Evolutionary conservation across 2,329 filamentous ascomycete species (phyloP).

Genomic region (Alternaria arborescens): DNA sequence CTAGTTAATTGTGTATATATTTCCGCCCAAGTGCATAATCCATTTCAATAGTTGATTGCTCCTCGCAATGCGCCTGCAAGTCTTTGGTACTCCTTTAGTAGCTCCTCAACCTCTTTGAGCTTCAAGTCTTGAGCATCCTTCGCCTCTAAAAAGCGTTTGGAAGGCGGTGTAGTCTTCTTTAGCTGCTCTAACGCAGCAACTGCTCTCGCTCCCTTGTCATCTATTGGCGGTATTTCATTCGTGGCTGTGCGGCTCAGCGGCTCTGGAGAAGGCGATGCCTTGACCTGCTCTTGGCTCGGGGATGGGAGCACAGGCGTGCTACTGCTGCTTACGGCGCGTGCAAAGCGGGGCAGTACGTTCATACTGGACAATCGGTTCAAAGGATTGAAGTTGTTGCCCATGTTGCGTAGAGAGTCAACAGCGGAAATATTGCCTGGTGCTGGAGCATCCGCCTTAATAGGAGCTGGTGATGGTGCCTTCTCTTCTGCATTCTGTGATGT

Average conservation of each 20-base stretch:
- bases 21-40: neutral
- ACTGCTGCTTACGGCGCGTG: constrained; percentile 59
- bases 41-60: constrained; percentile 49
- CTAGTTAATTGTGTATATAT: neutral
- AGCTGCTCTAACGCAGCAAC: constrained; percentile 55
- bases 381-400: constrained; percentile 83
- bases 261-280: constrained; percentile 33
- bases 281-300: constrained; percentile 46
- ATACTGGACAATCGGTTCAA: constrained; percentile 81
- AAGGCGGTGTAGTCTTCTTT: constrained; percentile 56
- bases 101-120: constrained; percentile 59
- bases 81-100: constrained; percentile 55
- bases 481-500: constrained; percentile 33
- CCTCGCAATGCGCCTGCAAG: constrained; percentile 55
- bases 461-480: constrained; percentile 31
- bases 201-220: constrained; percentile 52
- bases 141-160: constrained; percentile 58
- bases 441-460: constrained; percentile 38
- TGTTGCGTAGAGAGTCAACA: constrained; percentile 81
- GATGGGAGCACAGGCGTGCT: constrained; percentile 54
- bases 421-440: constrained; percentile 61
- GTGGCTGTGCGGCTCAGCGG: constrained; percentile 28
- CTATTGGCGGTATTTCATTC: constrained; percentile 30
- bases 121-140: constrained; percentile 57
- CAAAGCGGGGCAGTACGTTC: constrained; percentile 77